Base-by-base conservation (phyloP, 495 filamentous ascomycete genomes). In the Entonaema liquescens region DNA sequence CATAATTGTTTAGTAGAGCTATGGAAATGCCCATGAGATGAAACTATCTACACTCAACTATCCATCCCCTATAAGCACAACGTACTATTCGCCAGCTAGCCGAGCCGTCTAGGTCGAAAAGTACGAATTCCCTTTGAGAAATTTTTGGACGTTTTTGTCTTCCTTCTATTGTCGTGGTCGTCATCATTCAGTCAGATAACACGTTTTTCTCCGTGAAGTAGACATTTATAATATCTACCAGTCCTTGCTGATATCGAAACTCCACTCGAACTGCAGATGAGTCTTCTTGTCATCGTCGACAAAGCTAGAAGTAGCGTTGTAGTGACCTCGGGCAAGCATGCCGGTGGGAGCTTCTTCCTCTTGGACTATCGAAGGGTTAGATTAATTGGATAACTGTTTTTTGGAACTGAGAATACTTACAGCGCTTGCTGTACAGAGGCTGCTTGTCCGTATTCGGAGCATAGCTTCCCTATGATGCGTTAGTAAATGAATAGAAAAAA, bases 171-270 rank as follows among this genome's bases (percentile, higher is more conserved):
- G 29, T 56, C 25, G 5, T 29, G 50, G 50, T 53, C 50, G 50
- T 53, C 26, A 53, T 53, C 50, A 29, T 53, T 15, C 23, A 15
- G 50, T 53, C 28, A 53, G 50, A 53, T 53, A 28, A 29, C 25
- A 53, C 50, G 11, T 26, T 26, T n/a, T 53, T 2, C 49, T 3
- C 26, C 13, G 12, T 29, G 13, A 25, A 28, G 13, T 50, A 50
- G 47, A 50, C 23, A 3, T n/a, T 13, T 56, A 11, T 19, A 5
- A 4, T 26, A 56, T 56, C 75, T 88, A 91, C 96, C 95, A 98
- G 76, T 95, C 92, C 85, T 98, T 99, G 79, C 88, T 86, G 76
- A 99, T 97, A 72, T 97, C 91, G 73, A 99, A 98, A 55, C 87
- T 85, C 95, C 95, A 99, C 62, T 94, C 89, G 80, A 99, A 98